These are phyloP conservation scores for Daphne laureola DNA, from an alignment of 441 rosid genomes.

Conservation along the genomic window DNA sequence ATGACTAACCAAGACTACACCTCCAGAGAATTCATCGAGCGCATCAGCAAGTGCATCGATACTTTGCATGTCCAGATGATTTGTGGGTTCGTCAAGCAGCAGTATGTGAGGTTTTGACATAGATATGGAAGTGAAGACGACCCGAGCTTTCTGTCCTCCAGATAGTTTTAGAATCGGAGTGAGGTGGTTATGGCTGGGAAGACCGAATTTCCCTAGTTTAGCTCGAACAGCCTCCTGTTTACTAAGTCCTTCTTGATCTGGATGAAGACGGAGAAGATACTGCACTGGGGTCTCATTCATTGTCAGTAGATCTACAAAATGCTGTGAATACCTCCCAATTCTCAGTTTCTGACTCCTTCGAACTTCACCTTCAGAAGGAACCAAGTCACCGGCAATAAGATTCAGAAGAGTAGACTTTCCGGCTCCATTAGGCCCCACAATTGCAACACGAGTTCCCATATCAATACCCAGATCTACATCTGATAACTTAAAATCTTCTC, in stretches of 20 bases:
- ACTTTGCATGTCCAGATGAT: conserved; percentile 93
- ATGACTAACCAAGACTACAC: conserved; percentile 87
- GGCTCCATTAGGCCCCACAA: conserved; percentile 93
- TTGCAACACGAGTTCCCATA: conserved; percentile 93
- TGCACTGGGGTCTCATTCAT: conserved; percentile 93
- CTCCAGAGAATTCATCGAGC: conserved; percentile 81
- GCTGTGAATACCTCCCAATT: conserved; percentile 89
- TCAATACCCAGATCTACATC: conserved; percentile 88
- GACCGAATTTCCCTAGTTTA: conserved; percentile 90
- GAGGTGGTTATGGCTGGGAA: conserved; percentile 81
- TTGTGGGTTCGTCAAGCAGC: conserved; percentile 84
- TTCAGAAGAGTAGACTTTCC: conserved; percentile 90
- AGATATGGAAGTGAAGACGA: conserved; percentile 83
- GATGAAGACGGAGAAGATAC: conserved; percentile 92
- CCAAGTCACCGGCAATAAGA: conserved; percentile 87
- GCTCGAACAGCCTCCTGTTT: conserved; percentile 91
- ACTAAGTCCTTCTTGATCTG: conserved; percentile 87
- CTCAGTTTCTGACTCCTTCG: conserved; percentile 84
- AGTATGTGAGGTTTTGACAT: conserved; percentile 89
- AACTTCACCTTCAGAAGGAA: conserved; percentile 72
- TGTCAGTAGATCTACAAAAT: conserved; percentile 81
- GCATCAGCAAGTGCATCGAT: conserved; percentile 84
- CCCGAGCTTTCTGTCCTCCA: conserved; percentile 89
- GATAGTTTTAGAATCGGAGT: conserved; percentile 78
- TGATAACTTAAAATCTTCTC: conserved; percentile 68